A percentile compares a stretch with the other conserved stretches of the same genome.
Evolutionary conservation across 805 yeast genomes (phyloP).

Genomic region (Teunomyces funiuensis): DNA sequence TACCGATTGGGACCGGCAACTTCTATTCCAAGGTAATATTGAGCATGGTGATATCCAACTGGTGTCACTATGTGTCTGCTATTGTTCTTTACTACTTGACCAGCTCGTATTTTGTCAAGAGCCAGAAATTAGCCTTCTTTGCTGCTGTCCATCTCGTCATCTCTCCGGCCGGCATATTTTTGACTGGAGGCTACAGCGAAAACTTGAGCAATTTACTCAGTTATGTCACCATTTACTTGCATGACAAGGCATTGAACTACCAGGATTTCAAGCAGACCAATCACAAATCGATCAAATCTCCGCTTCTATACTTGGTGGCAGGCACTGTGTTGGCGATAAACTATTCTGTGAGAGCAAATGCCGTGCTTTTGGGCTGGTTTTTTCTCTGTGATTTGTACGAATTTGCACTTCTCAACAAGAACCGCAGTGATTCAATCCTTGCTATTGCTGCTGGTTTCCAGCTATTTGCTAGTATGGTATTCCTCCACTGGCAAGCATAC

Average conservation of each 20-base stretch:
- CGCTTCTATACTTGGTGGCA: constrained; percentile 39
- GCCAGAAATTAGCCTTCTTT: constrained; percentile 18
- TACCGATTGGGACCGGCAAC: constrained; percentile 22
- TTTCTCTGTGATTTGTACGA: constrained; percentile 57
- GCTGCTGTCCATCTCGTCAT: constrained; percentile 50
- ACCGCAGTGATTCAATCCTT: constrained; percentile 17
- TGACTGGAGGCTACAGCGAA: constrained; percentile 76
- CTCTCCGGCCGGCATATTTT: constrained; percentile 81
- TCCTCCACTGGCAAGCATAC: constrained; percentile 56
- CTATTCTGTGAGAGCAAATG: constrained; percentile 71
- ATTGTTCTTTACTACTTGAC: constrained; percentile 54
- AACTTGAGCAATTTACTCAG: constrained; percentile 62
- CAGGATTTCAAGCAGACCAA: constrained; percentile 15
- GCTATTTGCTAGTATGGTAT: constrained; percentile 47
- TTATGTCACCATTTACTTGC: constrained; percentile 53
- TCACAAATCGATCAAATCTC: constrained; percentile 20
- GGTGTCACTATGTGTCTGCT: constrained; percentile 50
- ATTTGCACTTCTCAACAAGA: constrained; percentile 15
- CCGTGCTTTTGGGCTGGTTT: constrained; percentile 67
- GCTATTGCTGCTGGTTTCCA: constrained; percentile 57
- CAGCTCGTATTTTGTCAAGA: constrained; percentile 13
- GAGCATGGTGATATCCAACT: constrained; percentile 52
- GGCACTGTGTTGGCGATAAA: constrained; percentile 58
- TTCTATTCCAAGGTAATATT: constrained; percentile 47
- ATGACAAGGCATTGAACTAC: constrained; percentile 38